A percentile compares a stretch with the other conserved stretches of the same genome.
phyloP scores from a whole-genome alignment of 257 asterid species.

The Orobanche coerulescens region DNA sequence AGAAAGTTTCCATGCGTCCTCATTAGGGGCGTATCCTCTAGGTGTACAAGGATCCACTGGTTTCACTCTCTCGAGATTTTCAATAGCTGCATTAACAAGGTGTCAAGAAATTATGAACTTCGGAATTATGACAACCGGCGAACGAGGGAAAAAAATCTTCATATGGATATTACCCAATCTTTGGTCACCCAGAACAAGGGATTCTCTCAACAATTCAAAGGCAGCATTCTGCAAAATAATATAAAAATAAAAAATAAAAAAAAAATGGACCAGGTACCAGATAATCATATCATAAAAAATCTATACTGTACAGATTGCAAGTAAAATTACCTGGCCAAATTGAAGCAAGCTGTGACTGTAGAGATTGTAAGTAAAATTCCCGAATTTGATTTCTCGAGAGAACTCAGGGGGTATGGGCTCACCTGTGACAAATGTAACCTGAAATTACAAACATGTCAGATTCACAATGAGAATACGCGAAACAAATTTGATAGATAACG shows the following conservation, averaged over 20 bases:
- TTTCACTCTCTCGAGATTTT: conserved; percentile 38
- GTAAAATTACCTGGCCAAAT: conserved; percentile 78
- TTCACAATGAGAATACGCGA: background rate
- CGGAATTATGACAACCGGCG: background rate
- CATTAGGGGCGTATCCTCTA: conserved; percentile 53
- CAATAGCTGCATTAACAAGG: conserved; percentile 46
- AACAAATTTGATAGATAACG: background rate
- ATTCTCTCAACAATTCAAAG: conserved; percentile 62
- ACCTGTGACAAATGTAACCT: conserved; percentile 80
- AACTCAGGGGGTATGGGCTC: conserved; percentile 74
- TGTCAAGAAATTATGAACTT: conserved; percentile 1
- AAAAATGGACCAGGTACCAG: background rate
- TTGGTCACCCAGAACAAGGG: conserved; percentile 38
- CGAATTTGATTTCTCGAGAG: conserved; percentile 49
- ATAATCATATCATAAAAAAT: conserved; percentile 3
- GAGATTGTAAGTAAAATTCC: conserved; percentile 69
- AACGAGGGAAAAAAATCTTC: conserved; percentile 13
- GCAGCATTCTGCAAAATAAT: conserved; percentile 76
- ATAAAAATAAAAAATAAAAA: conserved; percentile 4
- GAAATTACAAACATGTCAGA: conserved; percentile 19
- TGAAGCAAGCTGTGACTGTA: conserved; percentile 98
- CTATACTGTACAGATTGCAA: background rate
- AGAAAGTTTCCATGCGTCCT: conserved; percentile 36
- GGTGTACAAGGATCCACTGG: conserved; percentile 86
- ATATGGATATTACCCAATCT: conserved; percentile 41